Evolutionary conservation across 2,329 filamentous ascomycete genomes (phyloP).

Genomic region (Penicillium sp.): DNA sequence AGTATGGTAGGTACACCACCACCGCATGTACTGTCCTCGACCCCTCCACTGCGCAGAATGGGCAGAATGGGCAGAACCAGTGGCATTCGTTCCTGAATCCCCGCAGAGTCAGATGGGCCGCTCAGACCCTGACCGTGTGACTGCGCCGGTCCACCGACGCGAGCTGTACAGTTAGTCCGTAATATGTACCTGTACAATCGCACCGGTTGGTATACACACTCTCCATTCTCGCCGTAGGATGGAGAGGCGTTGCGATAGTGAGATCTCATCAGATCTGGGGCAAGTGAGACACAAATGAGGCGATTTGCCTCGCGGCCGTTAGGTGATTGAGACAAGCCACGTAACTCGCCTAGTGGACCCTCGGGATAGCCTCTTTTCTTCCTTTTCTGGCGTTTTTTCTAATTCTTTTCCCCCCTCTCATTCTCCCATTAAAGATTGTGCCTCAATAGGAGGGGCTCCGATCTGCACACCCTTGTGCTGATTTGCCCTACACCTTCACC

Average conservation of each 20-base stretch:
- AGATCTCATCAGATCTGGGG: constrained; percentile 9
- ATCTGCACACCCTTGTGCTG: constrained; percentile 10
- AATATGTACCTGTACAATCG: constrained; percentile 3
- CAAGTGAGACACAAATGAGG: constrained; percentile 16
- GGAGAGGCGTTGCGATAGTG: background rate
- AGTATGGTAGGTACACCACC: constrained; percentile 4
- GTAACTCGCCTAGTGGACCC: constrained; percentile 5
- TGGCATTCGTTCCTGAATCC: constrained; percentile 32
- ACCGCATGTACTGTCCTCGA: constrained; percentile 1
- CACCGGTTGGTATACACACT: background rate
- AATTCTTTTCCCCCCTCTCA: background rate
- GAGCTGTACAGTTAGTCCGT: constrained; percentile 1
- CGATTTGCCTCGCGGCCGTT: constrained; percentile 11
- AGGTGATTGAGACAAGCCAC: constrained; percentile 9
- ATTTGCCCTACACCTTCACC: constrained; percentile 9
- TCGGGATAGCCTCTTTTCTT: background rate
- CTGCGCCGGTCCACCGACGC: constrained; percentile 10
- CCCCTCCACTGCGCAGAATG: constrained; percentile 5
- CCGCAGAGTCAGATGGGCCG: constrained; percentile 29
- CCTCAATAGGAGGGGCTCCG: constrained; percentile 1
- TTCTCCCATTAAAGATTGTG: background rate
- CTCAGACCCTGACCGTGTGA: constrained; percentile 23
- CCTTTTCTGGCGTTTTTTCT: background rate
- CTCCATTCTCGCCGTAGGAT: background rate
- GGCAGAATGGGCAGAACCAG: constrained; percentile 28